Percentiles rank a stretch among this genome's conserved stretches.
Evolutionary conservation across 495 filamentous ascomycete species (phyloP).

Genomic region (Apodospora peruviana): DNA sequence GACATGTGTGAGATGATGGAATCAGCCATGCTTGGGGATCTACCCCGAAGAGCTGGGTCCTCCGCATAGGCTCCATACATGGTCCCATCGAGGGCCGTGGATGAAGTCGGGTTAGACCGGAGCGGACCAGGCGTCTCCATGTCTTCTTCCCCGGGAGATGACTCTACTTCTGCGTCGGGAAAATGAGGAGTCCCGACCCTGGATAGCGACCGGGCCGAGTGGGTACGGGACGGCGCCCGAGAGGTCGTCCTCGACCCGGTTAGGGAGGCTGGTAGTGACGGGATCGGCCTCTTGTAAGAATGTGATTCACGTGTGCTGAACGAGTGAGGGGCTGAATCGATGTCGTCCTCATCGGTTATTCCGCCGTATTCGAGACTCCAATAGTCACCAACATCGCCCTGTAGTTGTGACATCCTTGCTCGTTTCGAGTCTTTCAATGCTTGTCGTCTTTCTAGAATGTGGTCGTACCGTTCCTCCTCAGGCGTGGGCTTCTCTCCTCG

Average conservation of each 20-base stretch:
- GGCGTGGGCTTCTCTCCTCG: constrained; percentile 53
- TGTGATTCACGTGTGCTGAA: constrained; percentile 25
- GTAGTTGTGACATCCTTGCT: constrained; percentile 35
- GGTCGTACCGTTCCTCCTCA: constrained; percentile 59
- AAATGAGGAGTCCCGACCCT: constrained; percentile 38
- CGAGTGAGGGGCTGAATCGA: constrained; percentile 32
- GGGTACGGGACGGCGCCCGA: constrained; percentile 37
- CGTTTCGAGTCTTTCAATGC: constrained; percentile 51
- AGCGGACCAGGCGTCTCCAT: constrained; percentile 38
- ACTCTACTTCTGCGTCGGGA: constrained; percentile 37
- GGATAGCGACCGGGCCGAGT: constrained; percentile 39
- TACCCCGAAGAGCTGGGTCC: constrained; percentile 45
- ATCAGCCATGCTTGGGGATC: constrained; percentile 56
- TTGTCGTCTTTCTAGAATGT: constrained; percentile 51
- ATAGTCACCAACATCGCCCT: constrained; percentile 44
- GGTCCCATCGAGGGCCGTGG: constrained; percentile 62
- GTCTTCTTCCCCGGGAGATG: constrained; percentile 33
- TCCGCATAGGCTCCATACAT: constrained; percentile 68
- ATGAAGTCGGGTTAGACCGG: constrained; percentile 42
- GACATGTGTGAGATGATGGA: constrained; percentile 58
- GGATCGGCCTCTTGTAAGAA: constrained; percentile 4
- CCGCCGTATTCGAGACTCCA: constrained; percentile 83
- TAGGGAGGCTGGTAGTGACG: constrained; percentile 21
- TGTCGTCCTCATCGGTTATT: constrained; percentile 51
- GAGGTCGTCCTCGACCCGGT: constrained; percentile 37